Conservation (phyloP, 148 eudicot species). For the Diospyros lotus region DNA sequence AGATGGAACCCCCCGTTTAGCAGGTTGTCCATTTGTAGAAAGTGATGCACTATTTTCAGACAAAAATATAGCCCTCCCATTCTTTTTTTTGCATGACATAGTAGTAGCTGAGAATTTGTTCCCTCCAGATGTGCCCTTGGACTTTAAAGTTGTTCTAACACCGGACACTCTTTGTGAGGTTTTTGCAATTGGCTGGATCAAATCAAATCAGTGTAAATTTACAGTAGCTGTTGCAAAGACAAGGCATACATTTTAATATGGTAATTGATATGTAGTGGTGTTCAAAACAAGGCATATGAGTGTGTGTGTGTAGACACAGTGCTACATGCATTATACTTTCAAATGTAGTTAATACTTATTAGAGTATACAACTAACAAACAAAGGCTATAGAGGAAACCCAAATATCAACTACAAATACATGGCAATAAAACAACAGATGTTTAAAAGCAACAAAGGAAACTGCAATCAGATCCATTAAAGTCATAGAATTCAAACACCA, state of each 20-base stretch:
- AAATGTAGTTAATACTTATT: too few species aligned
- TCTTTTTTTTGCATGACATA: constrained; percentile 28
- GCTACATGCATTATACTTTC: too few species aligned
- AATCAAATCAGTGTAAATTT: not conserved
- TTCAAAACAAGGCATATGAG: too few species aligned
- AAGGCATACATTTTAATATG: not conserved
- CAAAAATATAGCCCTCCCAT: constrained; percentile 20
- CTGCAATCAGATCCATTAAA: not conserved
- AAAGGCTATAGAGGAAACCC: not conserved
- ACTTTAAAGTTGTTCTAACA: constrained; percentile 28
- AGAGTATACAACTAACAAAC: not conserved
- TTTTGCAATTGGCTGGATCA: constrained; percentile 45
- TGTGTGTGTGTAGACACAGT: too few species aligned
- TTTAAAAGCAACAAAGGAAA: not conserved
- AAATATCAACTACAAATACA: not conserved
- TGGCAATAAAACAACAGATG: not conserved
- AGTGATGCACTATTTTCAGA: constrained; percentile 21
- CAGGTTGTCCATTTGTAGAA: constrained; percentile 24
- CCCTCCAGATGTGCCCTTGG: constrained; percentile 22
- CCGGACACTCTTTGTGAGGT: constrained; percentile 22
- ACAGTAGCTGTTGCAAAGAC: not conserved
- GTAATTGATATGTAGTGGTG: not conserved
- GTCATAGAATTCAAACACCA: not conserved
- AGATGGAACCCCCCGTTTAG: constrained; percentile 22
- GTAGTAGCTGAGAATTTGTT: constrained; percentile 25